These are phyloP conservation scores for Picochlorum sp. DNA, from an alignment of 139 green algal species.

Conservation along the genomic window DNA sequence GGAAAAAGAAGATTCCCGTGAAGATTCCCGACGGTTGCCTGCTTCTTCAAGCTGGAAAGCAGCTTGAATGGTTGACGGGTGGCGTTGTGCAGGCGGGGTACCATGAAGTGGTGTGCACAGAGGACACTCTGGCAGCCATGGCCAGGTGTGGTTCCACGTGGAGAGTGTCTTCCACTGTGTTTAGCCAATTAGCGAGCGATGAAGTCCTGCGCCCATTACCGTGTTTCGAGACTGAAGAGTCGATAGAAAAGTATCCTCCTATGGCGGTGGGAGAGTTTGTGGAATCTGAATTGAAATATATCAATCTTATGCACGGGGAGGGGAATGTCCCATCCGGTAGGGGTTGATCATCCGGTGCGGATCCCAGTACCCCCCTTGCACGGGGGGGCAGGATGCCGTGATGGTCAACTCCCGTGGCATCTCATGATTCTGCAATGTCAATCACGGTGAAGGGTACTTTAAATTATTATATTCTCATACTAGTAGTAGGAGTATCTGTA, in stretches of 20 bases:
- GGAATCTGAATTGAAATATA: slow-evolving; percentile 53
- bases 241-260: slow-evolving; percentile 38
- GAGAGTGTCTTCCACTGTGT: slow-evolving; percentile 85
- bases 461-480: too few relatives aligned
- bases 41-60: slow-evolving; percentile 82
- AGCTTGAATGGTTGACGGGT: slow-evolving; percentile 85
- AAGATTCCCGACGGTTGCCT: slow-evolving; percentile 71
- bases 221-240: slow-evolving; percentile 32
- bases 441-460: too few relatives aligned
- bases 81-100: slow-evolving; percentile 69
- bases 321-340: too few relatives aligned
- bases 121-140: slow-evolving; percentile 53
- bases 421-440: too few relatives aligned
- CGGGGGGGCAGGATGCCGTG: too few relatives aligned
- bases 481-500: too few relatives aligned
- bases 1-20: slow-evolving; percentile 51
- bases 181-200: slow-evolving; percentile 64
- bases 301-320: slow-evolving; percentile 23
- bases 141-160: slow-evolving; percentile 56
- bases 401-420: too few relatives aligned
- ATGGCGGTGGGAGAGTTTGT: slow-evolving; percentile 55
- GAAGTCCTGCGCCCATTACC: slow-evolving; percentile 55
- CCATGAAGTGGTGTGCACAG: slow-evolving; percentile 81
- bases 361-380: too few relatives aligned
- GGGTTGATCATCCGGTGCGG: too few relatives aligned